Evolutionary conservation across 1,284 basidiomycete species (phyloP).

Genomic region (Hemileia vastatrix): DNA sequence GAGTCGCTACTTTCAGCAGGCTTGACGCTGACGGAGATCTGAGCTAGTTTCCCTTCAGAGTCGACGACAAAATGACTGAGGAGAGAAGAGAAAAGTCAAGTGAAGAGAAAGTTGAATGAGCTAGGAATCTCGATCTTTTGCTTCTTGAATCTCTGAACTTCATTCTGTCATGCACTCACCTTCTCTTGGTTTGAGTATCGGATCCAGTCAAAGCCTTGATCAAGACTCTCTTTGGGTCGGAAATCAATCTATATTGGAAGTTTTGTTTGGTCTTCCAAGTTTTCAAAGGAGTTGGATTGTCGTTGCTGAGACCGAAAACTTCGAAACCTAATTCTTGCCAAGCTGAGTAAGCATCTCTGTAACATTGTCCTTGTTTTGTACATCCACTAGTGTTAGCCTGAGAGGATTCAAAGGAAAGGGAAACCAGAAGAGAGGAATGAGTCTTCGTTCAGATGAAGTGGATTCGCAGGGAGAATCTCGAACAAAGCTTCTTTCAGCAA

Average conservation of each 20-base stretch:
- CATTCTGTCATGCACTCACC: constrained; percentile 10
- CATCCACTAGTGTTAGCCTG: constrained; percentile 33
- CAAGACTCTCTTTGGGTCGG: constrained; percentile 69
- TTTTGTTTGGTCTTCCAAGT: constrained; percentile 54
- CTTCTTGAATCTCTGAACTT: background rate
- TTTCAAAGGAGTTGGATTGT: constrained; percentile 62
- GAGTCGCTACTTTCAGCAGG: too few species aligned
- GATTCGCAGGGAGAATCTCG: constrained; percentile 49
- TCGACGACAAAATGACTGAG: too few species aligned
- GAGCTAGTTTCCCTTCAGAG: too few species aligned
- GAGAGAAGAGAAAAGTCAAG: background rate
- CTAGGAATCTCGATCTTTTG: background rate
- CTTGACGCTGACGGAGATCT: too few species aligned
- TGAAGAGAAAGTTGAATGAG: too few species aligned
- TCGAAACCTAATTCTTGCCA: constrained; percentile 61
- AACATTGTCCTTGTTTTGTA: too few species aligned
- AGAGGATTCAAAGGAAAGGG: constrained; percentile 23
- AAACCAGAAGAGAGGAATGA: constrained; percentile 41
- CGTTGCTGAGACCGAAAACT: constrained; percentile 77
- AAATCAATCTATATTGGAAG: constrained; percentile 73
- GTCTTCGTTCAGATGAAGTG: constrained; percentile 36
- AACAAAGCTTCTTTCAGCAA: constrained; percentile 14
- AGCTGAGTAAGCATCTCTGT: constrained; percentile 67
- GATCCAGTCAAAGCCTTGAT: constrained; percentile 73
- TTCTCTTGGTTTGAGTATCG: constrained; percentile 54